These are phyloP conservation scores for Fraxinus quadrangulata DNA, from an alignment of 257 asterid species.

Conservation along the genomic window DNA sequence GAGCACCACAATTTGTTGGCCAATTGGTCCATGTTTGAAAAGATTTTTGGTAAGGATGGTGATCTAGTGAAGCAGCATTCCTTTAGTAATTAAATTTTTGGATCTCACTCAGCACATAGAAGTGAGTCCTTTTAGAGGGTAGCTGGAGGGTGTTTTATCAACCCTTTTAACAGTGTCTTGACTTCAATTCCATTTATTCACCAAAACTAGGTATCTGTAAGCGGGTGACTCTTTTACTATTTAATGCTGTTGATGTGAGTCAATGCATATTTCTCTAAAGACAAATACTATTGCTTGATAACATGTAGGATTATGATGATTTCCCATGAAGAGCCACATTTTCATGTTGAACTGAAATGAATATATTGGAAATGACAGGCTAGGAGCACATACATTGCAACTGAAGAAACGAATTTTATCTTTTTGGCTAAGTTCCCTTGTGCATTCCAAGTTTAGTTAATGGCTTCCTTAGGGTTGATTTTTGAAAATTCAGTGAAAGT, in stretches of 20 bases:
- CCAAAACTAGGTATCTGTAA: neutral
- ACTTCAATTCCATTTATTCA: neutral
- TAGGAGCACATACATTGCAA: neutral
- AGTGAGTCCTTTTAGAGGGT: neutral
- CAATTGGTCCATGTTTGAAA: neutral
- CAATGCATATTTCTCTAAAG: neutral
- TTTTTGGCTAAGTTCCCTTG: constrained; percentile 2
- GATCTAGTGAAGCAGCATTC: neutral
- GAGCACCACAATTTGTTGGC: neutral
- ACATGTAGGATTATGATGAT: neutral
- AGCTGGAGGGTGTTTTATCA: neutral
- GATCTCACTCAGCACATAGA: neutral
- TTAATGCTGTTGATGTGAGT: neutral
- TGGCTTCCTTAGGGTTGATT: constrained; percentile 46
- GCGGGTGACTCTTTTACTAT: neutral
- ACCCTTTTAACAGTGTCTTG: neutral
- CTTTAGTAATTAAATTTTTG: neutral
- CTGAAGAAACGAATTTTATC: neutral
- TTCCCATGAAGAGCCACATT: neutral
- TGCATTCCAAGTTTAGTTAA: constrained; percentile 25
- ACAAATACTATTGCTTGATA: neutral
- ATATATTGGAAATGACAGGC: neutral
- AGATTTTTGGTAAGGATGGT: neutral
- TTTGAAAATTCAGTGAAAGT: constrained; percentile 53
- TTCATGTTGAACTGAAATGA: neutral